phyloP scores from a whole-genome alignment of 78 protist genomes.

The Dictyostelium discoideum region DNA sequence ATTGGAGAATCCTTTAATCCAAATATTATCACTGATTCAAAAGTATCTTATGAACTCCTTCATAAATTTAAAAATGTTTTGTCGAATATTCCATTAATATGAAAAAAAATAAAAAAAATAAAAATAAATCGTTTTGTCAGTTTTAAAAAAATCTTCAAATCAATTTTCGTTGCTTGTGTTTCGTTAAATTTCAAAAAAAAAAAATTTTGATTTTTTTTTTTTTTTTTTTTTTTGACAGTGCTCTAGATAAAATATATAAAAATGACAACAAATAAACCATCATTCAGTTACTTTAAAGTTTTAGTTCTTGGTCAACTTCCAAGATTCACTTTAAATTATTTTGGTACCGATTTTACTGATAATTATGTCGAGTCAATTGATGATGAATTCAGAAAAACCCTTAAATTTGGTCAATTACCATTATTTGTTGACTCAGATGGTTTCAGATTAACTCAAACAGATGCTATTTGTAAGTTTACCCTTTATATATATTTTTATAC shows the following conservation, averaged over 20 bases:
- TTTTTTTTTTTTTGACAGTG: background rate
- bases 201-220: background rate
- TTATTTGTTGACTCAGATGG: background rate
- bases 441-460: constrained; percentile 7
- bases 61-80: background rate
- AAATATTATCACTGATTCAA: background rate
- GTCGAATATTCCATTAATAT: background rate
- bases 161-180: too few relatives aligned
- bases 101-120: background rate
- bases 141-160: background rate
- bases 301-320: constrained; percentile 20
- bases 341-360: background rate
- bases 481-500: background rate
- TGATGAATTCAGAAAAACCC: background rate
- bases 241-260: background rate
- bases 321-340: background rate
- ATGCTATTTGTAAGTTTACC: background rate
- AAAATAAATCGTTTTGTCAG: background rate
- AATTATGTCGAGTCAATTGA: background rate
- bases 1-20: background rate
- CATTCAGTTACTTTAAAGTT: constrained; percentile 8
- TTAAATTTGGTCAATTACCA: constrained; percentile 12
- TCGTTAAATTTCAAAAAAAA: too few relatives aligned
- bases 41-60: background rate
- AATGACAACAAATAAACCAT: background rate